Evolutionary conservation across 2,329 filamentous ascomycete genomes (phyloP).

Genomic region (Emericellopsis cladophorae): DNA sequence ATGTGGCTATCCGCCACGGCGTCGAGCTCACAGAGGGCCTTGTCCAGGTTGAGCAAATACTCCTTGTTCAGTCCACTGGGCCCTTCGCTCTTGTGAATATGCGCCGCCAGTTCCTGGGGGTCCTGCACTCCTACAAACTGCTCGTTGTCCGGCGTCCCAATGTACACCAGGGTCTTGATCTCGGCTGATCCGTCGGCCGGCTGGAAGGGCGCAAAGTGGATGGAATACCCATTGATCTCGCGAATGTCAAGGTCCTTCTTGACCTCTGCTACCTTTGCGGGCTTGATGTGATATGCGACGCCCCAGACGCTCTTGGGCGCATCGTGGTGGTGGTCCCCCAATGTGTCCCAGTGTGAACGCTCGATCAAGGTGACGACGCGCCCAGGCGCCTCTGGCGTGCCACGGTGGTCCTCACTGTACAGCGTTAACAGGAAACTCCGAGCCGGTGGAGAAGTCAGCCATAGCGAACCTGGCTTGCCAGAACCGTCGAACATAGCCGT

Average conservation of each 20-base stretch:
- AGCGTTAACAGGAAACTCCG: not conserved
- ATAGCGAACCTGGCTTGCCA: constrained; percentile 54
- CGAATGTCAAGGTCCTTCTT: constrained; percentile 86
- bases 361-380: constrained; percentile 90
- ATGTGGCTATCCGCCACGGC: constrained; percentile 76
- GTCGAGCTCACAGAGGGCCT: constrained; percentile 59
- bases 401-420: constrained; percentile 79
- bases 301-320: constrained; percentile 70
- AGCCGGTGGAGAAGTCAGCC: constrained; percentile 3
- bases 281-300: constrained; percentile 74
- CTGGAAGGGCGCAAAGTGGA: constrained; percentile 80
- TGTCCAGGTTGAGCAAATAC: constrained; percentile 73
- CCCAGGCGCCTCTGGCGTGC: constrained; percentile 76
- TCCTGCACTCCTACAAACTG: constrained; percentile 84
- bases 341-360: constrained; percentile 65
- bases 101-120: constrained; percentile 61
- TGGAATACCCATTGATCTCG: constrained; percentile 94
- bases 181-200: constrained; percentile 21
- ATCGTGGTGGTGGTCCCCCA: constrained; percentile 54
- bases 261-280: constrained; percentile 64
- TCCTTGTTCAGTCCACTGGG: constrained; percentile 85
- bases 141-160: constrained; percentile 83
- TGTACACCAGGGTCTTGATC: constrained; percentile 66
- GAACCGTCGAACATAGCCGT: constrained; percentile 87
- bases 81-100: constrained; percentile 65